phyloP scores from a whole-genome alignment of 768 basidiomycete genomes.

The Psilocybe cyanescens region DNA sequence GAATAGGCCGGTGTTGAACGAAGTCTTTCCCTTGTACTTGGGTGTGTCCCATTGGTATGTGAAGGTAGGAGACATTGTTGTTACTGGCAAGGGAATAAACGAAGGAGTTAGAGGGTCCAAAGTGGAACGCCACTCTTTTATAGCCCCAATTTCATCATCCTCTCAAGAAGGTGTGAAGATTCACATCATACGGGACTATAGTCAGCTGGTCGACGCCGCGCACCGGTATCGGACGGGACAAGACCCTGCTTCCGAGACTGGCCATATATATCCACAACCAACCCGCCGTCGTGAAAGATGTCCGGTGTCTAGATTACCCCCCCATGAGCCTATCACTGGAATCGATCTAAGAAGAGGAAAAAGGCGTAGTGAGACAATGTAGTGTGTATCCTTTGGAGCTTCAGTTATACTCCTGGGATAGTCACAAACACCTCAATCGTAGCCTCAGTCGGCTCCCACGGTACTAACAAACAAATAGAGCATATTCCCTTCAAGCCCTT shows the following conservation, averaged over 20 bases:
- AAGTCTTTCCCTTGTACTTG: slow-evolving; percentile 59
- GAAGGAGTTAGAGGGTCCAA: neutral
- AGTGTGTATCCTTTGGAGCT: too few relatives aligned
- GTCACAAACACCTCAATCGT: too few relatives aligned
- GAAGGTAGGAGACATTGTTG: slow-evolving; percentile 40
- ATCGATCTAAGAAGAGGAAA: too few relatives aligned
- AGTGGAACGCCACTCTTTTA: slow-evolving; percentile 6
- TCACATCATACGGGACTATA: neutral
- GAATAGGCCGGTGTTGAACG: slow-evolving; percentile 70
- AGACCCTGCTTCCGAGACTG: slow-evolving; percentile 3
- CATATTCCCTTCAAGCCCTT: too few relatives aligned
- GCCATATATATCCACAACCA: slow-evolving; percentile 1
- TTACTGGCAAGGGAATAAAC: neutral
- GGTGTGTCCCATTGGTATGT: slow-evolving; percentile 55
- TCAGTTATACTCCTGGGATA: too few relatives aligned
- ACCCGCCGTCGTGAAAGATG: neutral
- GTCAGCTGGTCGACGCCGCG: neutral
- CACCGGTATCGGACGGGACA: neutral
- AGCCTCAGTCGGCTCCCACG: too few relatives aligned
- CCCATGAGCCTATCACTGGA: too few relatives aligned
- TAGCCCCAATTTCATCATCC: slow-evolving; percentile 10
- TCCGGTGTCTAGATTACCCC: neutral
- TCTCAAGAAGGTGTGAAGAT: slow-evolving; percentile 1
- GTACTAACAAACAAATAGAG: too few relatives aligned
- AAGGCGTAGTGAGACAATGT: too few relatives aligned